These are phyloP conservation scores for Medicago ruthenica DNA, from an alignment of 306 rosid species.

Conservation along the genomic window DNA sequence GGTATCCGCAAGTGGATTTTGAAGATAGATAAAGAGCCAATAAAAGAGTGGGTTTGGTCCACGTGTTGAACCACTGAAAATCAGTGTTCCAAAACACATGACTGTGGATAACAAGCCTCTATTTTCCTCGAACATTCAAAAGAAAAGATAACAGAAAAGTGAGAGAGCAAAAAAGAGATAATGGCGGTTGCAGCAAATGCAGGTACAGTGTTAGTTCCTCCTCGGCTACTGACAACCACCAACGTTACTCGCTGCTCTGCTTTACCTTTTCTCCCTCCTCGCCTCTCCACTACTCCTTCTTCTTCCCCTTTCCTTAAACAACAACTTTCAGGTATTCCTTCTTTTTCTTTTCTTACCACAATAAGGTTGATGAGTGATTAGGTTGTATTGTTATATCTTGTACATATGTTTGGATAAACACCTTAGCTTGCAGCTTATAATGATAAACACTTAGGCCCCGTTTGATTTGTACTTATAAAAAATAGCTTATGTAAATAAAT, in stretches of 20 bases:
- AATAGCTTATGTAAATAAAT: no score
- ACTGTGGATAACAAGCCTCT: constrained; percentile 16
- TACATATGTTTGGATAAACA: no score
- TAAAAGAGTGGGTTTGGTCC: constrained; percentile 44
- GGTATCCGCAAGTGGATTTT: no score
- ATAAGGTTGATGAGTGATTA: no score
- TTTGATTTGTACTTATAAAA: no score
- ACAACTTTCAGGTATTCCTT: constrained; percentile 56
- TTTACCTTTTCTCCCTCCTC: constrained; percentile 77
- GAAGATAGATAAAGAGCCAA: constrained; percentile 77
- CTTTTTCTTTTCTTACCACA: no score
- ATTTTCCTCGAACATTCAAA: not conserved
- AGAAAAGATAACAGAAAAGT: not conserved
- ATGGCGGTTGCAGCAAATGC: constrained; percentile 68
- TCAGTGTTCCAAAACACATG: constrained; percentile 29
- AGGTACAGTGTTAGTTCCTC: constrained; percentile 57
- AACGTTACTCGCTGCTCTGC: constrained; percentile 65
- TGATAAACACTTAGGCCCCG: no score
- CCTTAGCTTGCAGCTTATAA: no score
- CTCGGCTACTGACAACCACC: constrained; percentile 47
- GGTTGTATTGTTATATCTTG: no score
- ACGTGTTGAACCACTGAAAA: constrained; percentile 58
- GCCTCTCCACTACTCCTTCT: constrained; percentile 58
- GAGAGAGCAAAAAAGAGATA: not conserved
- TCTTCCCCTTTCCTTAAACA: constrained; percentile 55